A percentile compares a stretch with the other conserved stretches of the same genome.
phyloP scores from a whole-genome alignment of 2,329 filamentous ascomycete genomes.

The Macroventuria anomochaeta region DNA sequence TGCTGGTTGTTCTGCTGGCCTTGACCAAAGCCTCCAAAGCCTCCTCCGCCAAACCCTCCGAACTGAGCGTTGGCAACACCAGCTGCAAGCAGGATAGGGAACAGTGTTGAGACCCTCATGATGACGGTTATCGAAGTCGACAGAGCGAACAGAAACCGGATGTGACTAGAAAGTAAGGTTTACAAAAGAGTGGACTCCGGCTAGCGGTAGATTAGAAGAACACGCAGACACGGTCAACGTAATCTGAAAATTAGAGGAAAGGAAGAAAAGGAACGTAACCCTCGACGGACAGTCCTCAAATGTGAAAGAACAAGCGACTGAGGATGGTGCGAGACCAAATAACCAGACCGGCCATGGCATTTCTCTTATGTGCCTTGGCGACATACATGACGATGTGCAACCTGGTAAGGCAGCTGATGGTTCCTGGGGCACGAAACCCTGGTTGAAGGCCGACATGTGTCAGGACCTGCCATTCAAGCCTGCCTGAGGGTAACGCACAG shows the following conservation, averaged over 20 bases:
- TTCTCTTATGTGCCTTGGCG: slow-evolving; percentile 48
- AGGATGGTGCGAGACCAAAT: slow-evolving; percentile 41
- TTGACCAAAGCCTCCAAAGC: slow-evolving; percentile 11
- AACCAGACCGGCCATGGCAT: slow-evolving; percentile 35
- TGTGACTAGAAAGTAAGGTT: slow-evolving; percentile 27
- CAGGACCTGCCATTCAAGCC: slow-evolving; percentile 40
- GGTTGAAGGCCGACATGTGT: slow-evolving; percentile 50
- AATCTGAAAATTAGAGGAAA: slow-evolving; percentile 48
- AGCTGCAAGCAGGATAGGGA: slow-evolving; percentile 44
- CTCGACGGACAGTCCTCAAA: slow-evolving; percentile 41
- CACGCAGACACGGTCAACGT: slow-evolving; percentile 52
- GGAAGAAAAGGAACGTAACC: slow-evolving; percentile 52
- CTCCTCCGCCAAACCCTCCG: slow-evolving; percentile 14
- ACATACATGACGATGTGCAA: slow-evolving; percentile 27
- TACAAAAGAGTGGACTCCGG: slow-evolving; percentile 47
- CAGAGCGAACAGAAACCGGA: slow-evolving; percentile 5
- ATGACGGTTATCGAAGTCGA: slow-evolving; percentile 17
- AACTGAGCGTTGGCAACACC: slow-evolving; percentile 46
- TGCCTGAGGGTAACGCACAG: slow-evolving; percentile 37
- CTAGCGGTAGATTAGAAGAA: slow-evolving; percentile 49
- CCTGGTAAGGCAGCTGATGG: slow-evolving; percentile 38
- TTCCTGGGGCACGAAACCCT: slow-evolving; percentile 50
- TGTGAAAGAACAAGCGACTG: slow-evolving; percentile 40
- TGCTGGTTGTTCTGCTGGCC: slow-evolving; percentile 5
- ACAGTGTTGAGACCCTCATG: slow-evolving; percentile 47